Evolutionary conservation across 148 eudicot species (phyloP).

Genomic region (Camellia japonica): DNA sequence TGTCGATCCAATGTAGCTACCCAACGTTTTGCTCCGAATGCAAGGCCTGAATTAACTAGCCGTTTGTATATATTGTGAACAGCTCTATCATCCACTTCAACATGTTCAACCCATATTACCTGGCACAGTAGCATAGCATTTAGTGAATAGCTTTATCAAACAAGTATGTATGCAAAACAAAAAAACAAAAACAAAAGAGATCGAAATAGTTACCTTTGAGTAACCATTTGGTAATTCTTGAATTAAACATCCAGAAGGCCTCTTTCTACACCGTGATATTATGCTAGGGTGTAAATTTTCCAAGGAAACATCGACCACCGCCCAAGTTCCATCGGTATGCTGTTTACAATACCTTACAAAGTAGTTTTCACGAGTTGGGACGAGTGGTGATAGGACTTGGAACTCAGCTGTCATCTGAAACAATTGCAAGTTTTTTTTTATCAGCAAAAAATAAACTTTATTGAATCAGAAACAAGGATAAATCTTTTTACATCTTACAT

Average conservation of each 20-base stretch:
- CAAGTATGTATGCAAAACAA: background rate
- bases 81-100: constrained; percentile 64
- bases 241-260: constrained; percentile 78
- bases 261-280: constrained; percentile 47
- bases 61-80: constrained; percentile 58
- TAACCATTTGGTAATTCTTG: constrained; percentile 75
- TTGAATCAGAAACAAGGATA: too few species aligned
- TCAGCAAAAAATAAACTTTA: too few species aligned
- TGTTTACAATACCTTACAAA: constrained; percentile 75
- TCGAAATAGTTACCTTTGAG: constrained; percentile 49
- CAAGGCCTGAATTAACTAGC: constrained; percentile 63
- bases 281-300: constrained; percentile 57
- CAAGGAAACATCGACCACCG: constrained; percentile 71
- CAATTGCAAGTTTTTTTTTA: background rate
- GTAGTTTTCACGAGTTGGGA: constrained; percentile 72
- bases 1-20: constrained; percentile 64
- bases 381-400: constrained; percentile 78
- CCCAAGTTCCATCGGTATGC: constrained; percentile 68
- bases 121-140: background rate
- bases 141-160: background rate
- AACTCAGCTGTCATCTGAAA: constrained; percentile 73
- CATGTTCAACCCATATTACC: constrained; percentile 69
- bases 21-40: constrained; percentile 79
- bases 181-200: background rate
- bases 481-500: too few species aligned